These are phyloP conservation scores for Hypoxylon sp. DNA, from an alignment of 2,329 filamentous ascomycete species.

Conservation along the genomic window DNA sequence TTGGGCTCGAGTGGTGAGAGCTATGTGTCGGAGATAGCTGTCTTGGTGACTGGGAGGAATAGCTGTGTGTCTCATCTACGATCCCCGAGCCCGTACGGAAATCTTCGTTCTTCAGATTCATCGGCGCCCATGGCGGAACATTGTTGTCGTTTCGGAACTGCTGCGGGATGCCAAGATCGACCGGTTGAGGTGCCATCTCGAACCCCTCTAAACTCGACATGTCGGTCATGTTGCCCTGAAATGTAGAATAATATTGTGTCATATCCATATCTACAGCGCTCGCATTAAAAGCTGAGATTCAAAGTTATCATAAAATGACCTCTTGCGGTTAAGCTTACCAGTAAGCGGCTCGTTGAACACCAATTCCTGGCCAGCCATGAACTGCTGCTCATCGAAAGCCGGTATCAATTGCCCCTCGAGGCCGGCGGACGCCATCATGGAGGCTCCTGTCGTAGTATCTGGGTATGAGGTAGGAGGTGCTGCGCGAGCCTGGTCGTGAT, in stretches of 20 bases:
- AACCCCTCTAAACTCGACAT: constrained; percentile 50
- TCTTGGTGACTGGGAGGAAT: constrained; percentile 49
- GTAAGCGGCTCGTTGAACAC: constrained; percentile 55
- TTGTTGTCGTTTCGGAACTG: constrained; percentile 54
- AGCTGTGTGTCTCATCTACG: constrained; percentile 53
- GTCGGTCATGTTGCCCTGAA: constrained; percentile 48
- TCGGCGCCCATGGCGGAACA: constrained; percentile 59
- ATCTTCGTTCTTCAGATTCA: constrained; percentile 52
- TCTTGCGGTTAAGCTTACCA: constrained; percentile 46
- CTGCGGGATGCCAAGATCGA: constrained; percentile 56
- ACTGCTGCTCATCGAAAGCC: constrained; percentile 48
- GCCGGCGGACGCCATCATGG: constrained; percentile 48
- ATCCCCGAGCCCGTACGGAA: constrained; percentile 51
- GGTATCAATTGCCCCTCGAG: constrained; percentile 51
- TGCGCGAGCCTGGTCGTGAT: constrained; percentile 55
- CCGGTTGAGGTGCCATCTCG: constrained; percentile 46
- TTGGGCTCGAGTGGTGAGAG: constrained; percentile 48
- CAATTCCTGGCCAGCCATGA: constrained; percentile 56
- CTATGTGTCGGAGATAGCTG: constrained; percentile 41
- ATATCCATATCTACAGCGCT: constrained; percentile 41
- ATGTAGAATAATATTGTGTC: constrained; percentile 47
- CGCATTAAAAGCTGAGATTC: constrained; percentile 25
- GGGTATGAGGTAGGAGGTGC: constrained; percentile 52
- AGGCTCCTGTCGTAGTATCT: constrained; percentile 50
- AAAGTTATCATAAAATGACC: neutral